Percentiles rank a stretch among this genome's conserved stretches.
These are phyloP conservation scores for Amphicarpaea edgeworthii DNA, from an alignment of 306 rosid species.

Conservation along the genomic window DNA sequence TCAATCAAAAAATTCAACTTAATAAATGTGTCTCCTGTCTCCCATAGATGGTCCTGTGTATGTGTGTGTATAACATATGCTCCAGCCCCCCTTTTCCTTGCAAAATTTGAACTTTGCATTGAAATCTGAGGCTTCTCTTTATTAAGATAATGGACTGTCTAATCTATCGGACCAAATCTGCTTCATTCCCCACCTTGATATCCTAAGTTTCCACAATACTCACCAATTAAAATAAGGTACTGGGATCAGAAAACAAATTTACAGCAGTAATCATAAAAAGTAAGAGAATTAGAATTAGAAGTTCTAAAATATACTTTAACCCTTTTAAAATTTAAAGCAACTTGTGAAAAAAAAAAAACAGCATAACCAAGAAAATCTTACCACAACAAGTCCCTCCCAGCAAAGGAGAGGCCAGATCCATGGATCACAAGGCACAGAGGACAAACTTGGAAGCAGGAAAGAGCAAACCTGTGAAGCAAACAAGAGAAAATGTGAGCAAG, in stretches of 20 bases:
- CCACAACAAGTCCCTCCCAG: constrained; percentile 34
- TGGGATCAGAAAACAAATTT: too few relatives aligned
- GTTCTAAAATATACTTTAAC: too few relatives aligned
- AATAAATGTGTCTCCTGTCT: neutral
- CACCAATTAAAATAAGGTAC: too few relatives aligned
- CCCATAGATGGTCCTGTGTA: neutral
- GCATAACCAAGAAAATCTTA: too few relatives aligned
- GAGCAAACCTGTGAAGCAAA: constrained; percentile 69
- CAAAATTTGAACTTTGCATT: constrained; percentile 13
- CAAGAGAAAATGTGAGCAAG: constrained; percentile 59
- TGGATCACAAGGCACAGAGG: constrained; percentile 64
- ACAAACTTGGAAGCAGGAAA: constrained; percentile 75
- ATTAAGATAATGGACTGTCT: neutral
- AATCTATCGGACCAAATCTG: constrained; percentile 65
- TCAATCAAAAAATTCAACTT: neutral
- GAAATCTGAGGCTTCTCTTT: constrained; percentile 1
- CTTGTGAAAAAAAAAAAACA: too few relatives aligned
- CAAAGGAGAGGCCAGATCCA: neutral
- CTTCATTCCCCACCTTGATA: constrained; percentile 82
- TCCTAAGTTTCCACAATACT: too few relatives aligned
- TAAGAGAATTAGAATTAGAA: too few relatives aligned
- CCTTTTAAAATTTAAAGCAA: too few relatives aligned
- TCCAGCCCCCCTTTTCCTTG: constrained; percentile 27
- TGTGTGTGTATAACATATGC: neutral
- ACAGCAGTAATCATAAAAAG: too few relatives aligned